These are phyloP conservation scores for Ustilago shanxiensis DNA, from an alignment of 1,284 basidiomycete species.

Conservation along the genomic window DNA sequence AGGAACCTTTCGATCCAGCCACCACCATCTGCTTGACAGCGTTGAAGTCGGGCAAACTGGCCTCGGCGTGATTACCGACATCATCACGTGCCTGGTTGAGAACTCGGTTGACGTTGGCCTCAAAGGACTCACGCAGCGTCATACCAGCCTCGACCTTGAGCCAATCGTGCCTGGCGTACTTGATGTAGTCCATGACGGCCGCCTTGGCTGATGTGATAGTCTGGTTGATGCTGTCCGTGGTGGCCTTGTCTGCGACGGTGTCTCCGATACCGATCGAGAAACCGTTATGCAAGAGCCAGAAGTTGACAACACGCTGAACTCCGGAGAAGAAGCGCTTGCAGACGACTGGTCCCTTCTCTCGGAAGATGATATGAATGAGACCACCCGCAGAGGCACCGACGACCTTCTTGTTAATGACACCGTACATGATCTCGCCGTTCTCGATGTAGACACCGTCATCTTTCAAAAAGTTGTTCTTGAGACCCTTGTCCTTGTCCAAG, in stretches of 20 bases:
- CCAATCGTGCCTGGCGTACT: slow-evolving; percentile 65
- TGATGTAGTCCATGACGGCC: slow-evolving; percentile 66
- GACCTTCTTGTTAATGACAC: slow-evolving; percentile 97
- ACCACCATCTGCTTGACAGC: slow-evolving; percentile 99
- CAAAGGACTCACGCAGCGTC: slow-evolving; percentile 99
- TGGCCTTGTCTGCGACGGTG: slow-evolving; percentile 91
- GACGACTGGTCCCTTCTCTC: slow-evolving; percentile 94
- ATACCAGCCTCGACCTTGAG: slow-evolving; percentile 79
- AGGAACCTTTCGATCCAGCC: slow-evolving; percentile 91
- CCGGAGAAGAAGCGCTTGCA: slow-evolving; percentile 94
- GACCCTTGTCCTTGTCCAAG: slow-evolving; percentile 61
- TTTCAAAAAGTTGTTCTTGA: slow-evolving; percentile 64
- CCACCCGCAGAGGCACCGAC: slow-evolving; percentile 91
- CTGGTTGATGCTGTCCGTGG: slow-evolving; percentile 84
- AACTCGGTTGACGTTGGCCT: slow-evolving; percentile 89
- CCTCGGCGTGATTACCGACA: slow-evolving; percentile 94
- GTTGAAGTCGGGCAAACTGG: slow-evolving; percentile 96
- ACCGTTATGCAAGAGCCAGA: slow-evolving; percentile 97
- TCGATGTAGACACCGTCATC: slow-evolving; percentile 97
- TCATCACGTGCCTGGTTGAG: slow-evolving; percentile 96
- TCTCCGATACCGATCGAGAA: slow-evolving; percentile 99
- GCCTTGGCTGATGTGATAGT: slow-evolving; percentile 85
- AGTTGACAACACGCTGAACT: slow-evolving; percentile 95
- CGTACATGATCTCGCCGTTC: slow-evolving; percentile 95
- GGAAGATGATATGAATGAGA: slow-evolving; percentile 95